Evolutionary conservation across 768 basidiomycete species (phyloP).

Genomic region (Lactarius pseudohatsudake): DNA sequence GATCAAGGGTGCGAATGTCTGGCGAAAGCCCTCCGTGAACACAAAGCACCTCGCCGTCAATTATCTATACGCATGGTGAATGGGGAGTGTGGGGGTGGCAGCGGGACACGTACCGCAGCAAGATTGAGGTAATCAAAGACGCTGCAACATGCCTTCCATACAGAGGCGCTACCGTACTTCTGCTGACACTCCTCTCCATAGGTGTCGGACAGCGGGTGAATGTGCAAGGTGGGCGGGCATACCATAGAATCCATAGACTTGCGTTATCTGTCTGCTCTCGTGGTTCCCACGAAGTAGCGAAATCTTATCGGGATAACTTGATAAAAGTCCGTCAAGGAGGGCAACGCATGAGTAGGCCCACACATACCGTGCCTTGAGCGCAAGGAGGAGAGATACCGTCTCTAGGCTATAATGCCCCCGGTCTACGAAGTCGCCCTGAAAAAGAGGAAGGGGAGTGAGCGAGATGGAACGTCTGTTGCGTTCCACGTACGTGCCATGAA

Average conservation of each 20-base stretch:
- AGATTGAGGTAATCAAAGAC: slow-evolving; percentile 96
- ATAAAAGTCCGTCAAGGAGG: neutral
- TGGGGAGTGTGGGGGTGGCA: neutral
- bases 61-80: slow-evolving; percentile 58
- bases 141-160: slow-evolving; percentile 97
- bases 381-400: slow-evolving; percentile 86
- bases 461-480: slow-evolving; percentile 16
- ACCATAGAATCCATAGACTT: slow-evolving; percentile 99
- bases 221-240: slow-evolving; percentile 30
- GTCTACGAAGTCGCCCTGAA: slow-evolving; percentile 95
- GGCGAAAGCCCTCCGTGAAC: slow-evolving; percentile 97
- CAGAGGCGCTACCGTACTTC: slow-evolving; percentile 92
- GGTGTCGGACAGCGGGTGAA: slow-evolving; percentile 16
- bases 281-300: slow-evolving; percentile 94
- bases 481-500: slow-evolving; percentile 82
- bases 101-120: slow-evolving; percentile 66
- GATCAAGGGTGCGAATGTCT: slow-evolving; percentile 92
- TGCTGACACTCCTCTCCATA: slow-evolving; percentile 90
- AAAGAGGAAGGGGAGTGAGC: slow-evolving; percentile 24
- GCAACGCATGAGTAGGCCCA: neutral
- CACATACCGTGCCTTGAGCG: slow-evolving; percentile 81
- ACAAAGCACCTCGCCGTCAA: slow-evolving; percentile 89
- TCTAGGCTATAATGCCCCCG: slow-evolving; percentile 95
- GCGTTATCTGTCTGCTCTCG: slow-evolving; percentile 96
- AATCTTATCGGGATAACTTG: slow-evolving; percentile 89